These are phyloP conservation scores for Cinnamomum micranthum DNA, from an alignment of 164 flowering plant species.

Conservation along the genomic window DNA sequence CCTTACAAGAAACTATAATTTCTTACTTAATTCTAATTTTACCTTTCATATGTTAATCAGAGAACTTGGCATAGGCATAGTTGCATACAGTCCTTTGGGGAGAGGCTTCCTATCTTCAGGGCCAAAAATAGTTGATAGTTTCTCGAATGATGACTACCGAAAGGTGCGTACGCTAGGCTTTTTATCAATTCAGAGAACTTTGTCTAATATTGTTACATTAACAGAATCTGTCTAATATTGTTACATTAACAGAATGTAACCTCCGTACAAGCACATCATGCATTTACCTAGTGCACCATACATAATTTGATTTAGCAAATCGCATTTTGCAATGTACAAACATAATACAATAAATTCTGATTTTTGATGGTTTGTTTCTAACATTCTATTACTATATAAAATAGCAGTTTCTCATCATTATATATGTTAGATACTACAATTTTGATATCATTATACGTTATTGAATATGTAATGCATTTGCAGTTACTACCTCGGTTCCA, in stretches of 20 bases:
- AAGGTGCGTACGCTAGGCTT: neutral
- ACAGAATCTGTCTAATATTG: neutral
- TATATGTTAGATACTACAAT: too few species aligned
- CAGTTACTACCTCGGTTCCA: conserved; percentile 11
- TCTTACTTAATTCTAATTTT: neutral
- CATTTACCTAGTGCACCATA: neutral
- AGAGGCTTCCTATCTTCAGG: conserved; percentile 54
- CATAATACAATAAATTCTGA: too few species aligned
- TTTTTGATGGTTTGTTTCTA: too few species aligned
- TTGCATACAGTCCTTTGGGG: conserved; percentile 57
- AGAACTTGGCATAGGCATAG: conserved; percentile 54
- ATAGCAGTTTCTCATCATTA: too few species aligned
- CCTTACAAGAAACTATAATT: neutral
- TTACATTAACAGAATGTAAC: too few species aligned
- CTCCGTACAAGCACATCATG: neutral
- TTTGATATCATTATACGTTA: neutral
- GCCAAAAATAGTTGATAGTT: conserved; percentile 32
- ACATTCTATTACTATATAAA: too few species aligned
- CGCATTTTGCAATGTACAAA: neutral
- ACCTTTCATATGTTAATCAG: conserved; percentile 7
- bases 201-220: neutral
- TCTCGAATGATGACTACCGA: neutral
- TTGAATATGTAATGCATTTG: neutral
- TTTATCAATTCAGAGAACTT: too few species aligned
- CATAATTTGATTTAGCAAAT: too few species aligned